These are phyloP conservation scores for Rhodamnia rubescens DNA, from an alignment of 345 rosid genomes.

Conservation along the genomic window DNA sequence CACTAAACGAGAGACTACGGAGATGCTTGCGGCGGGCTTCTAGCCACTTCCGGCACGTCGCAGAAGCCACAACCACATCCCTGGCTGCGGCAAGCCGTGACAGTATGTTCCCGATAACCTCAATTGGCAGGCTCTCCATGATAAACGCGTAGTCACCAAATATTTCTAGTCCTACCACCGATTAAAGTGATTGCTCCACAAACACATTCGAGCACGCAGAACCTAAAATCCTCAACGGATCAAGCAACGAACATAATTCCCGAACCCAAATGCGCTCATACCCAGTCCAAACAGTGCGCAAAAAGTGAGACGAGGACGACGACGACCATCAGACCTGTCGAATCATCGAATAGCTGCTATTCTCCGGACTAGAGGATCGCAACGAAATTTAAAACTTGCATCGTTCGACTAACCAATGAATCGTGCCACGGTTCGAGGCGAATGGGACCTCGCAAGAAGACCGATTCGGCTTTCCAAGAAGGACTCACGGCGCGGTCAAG, in stretches of 20 bases:
- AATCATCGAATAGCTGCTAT: neutral
- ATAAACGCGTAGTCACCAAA: neutral
- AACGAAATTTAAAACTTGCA: neutral
- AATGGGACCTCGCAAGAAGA: neutral
- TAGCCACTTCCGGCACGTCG: slow-evolving; percentile 68
- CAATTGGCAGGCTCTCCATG: slow-evolving; percentile 75
- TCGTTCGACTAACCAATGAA: neutral
- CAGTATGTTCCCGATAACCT: slow-evolving; percentile 72
- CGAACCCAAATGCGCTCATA: neutral
- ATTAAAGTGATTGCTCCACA: neutral
- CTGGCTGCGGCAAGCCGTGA: slow-evolving; percentile 61
- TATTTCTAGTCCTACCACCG: neutral
- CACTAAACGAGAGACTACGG: slow-evolving; percentile 52
- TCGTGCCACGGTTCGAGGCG: neutral
- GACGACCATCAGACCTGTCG: neutral
- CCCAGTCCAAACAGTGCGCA: neutral
- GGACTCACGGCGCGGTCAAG: neutral
- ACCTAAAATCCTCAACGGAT: neutral
- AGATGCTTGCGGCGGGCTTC: slow-evolving; percentile 64
- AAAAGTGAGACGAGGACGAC: neutral
- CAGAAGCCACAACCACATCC: slow-evolving; percentile 70
- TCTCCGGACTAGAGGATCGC: neutral
- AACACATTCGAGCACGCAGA: neutral
- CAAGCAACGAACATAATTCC: neutral
- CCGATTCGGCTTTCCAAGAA: neutral